These are phyloP conservation scores for Aristolochia fimbriata DNA, from an alignment of 164 flowering plant species.

Conservation along the genomic window DNA sequence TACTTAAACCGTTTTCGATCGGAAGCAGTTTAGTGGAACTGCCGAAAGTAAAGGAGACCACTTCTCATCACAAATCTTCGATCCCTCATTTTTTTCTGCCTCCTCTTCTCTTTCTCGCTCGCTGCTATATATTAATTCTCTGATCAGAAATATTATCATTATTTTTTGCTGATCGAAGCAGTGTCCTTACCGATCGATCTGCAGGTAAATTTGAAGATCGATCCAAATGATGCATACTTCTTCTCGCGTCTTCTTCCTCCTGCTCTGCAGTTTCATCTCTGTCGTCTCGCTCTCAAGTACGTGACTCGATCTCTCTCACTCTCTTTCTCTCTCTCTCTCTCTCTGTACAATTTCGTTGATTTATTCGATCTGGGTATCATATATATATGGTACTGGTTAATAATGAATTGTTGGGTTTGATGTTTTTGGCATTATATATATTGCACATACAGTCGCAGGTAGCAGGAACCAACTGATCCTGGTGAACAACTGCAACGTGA, in stretches of 20 bases:
- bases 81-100: neutral
- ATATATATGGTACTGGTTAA: too few relatives aligned
- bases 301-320: neutral
- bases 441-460: slow-evolving; percentile 20
- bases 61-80: neutral
- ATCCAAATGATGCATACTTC: too few relatives aligned
- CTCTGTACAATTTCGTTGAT: too few relatives aligned
- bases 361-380: too few relatives aligned
- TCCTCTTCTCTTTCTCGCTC: neutral
- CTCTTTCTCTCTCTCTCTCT: too few relatives aligned
- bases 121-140: too few relatives aligned
- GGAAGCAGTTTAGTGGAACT: neutral
- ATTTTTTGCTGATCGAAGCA: too few relatives aligned
- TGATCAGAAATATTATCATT: too few relatives aligned
- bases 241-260: slow-evolving; percentile 10
- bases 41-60: slow-evolving; percentile 9
- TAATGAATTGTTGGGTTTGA: too few relatives aligned
- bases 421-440: too few relatives aligned
- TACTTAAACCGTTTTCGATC: slow-evolving; percentile 6
- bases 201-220: too few relatives aligned
- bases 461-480: slow-evolving; percentile 51
- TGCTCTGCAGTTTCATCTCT: slow-evolving; percentile 13
- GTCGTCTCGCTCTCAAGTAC: slow-evolving; percentile 20
- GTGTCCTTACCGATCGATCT: too few relatives aligned
- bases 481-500: slow-evolving; percentile 54